phyloP scores from a whole-genome alignment of 176 grass and related monocot genomes.

The Aegilops speltoides region DNA sequence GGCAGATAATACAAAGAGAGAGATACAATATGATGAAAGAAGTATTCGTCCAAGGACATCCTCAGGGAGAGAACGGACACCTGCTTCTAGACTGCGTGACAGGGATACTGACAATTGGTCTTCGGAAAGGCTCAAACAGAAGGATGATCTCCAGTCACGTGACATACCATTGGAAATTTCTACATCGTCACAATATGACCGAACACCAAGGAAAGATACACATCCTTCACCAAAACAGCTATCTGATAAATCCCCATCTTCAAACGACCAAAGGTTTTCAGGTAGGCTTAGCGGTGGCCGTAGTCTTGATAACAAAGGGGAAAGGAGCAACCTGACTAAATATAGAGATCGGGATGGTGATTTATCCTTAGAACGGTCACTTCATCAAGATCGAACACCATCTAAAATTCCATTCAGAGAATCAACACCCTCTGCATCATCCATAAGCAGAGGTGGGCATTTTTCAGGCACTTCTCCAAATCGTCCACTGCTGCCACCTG shows the following conservation, averaged over 20 bases:
- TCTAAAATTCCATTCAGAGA: constrained; percentile 60
- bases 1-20: constrained; percentile 72
- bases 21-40: constrained; percentile 67
- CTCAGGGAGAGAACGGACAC: constrained; percentile 61
- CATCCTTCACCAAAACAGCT: constrained; percentile 62
- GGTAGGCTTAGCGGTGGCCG: constrained; percentile 56
- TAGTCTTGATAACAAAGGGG: constrained; percentile 62
- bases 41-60: constrained; percentile 51
- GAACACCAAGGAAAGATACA: constrained; percentile 66
- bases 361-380: constrained; percentile 43
- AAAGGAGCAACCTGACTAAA: constrained; percentile 51
- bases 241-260: constrained; percentile 70
- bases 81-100: constrained; percentile 60
- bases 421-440: constrained; percentile 71
- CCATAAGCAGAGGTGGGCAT: constrained; percentile 55
- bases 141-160: constrained; percentile 61
- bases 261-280: constrained; percentile 68
- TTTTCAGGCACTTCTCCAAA: constrained; percentile 62
- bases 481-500: constrained; percentile 52
- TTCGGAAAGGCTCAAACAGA: constrained; percentile 55
- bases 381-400: constrained; percentile 58
- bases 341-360: constrained; percentile 80
- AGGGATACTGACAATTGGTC: constrained; percentile 57
- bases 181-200: constrained; percentile 52
- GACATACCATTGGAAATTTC: constrained; percentile 58